These are phyloP conservation scores for Chenopodium suecicum DNA, from an alignment of 148 eudicot species.

Conservation along the genomic window DNA sequence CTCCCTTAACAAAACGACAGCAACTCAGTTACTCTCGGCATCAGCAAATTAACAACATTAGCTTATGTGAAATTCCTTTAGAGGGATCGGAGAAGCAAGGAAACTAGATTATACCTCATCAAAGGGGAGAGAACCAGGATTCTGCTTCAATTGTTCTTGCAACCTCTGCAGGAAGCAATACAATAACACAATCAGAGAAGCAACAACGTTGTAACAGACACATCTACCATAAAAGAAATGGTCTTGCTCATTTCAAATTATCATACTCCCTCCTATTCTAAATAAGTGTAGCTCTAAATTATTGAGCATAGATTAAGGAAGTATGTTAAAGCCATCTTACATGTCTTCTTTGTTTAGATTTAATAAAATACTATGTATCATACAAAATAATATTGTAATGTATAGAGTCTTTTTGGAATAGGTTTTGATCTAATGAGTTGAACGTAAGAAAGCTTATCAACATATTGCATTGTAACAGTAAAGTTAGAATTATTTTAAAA, in stretches of 20 bases:
- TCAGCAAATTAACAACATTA: no score
- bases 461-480: no score
- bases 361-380: no score
- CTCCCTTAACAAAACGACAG: neutral
- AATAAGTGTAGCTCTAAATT: neutral
- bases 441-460: no score
- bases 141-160: constrained; percentile 65
- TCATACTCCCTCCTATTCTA: neutral
- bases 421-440: no score
- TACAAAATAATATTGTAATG: no score
- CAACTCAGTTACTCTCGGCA: no score
- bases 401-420: no score
- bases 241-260: neutral
- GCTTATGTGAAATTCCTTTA: no score
- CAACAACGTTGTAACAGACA: neutral
- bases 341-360: no score
- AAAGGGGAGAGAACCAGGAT: constrained; percentile 82
- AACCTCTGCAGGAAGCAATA: constrained; percentile 50
- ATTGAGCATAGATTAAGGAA: neutral
- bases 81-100: no score
- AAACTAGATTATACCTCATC: constrained; percentile 56
- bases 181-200: neutral
- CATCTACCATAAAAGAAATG: neutral
- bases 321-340: neutral
- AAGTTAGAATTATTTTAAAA: no score